phyloP scores from a whole-genome alignment of 1,284 basidiomycete genomes.

The Pseudozyma pruni region DNA sequence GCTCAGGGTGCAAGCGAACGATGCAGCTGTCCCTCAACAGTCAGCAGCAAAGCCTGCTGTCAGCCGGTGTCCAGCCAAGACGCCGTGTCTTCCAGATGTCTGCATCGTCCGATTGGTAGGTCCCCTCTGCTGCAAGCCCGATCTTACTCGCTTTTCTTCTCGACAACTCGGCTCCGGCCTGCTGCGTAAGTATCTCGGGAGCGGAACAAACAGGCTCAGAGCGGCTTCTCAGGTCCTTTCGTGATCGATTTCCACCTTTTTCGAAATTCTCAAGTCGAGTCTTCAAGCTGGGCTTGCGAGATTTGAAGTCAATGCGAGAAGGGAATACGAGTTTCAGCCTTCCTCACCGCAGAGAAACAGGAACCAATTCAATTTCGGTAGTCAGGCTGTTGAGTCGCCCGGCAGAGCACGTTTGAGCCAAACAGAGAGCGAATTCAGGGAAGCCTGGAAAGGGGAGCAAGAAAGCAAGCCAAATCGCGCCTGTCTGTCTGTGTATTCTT shows the following conservation, averaged over 20 bases:
- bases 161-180: constrained; percentile 27
- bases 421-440: background rate
- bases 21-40: background rate
- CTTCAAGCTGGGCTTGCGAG: no score
- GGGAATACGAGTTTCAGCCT: no score
- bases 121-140: background rate
- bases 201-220: constrained; percentile 40
- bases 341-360: no score
- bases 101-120: background rate
- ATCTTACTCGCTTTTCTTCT: constrained; percentile 6
- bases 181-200: background rate
- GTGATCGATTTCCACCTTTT: constrained; percentile 31
- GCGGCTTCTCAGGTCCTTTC: constrained; percentile 2
- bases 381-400: background rate
- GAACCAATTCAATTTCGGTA: background rate
- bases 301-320: no score
- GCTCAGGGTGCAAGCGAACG: constrained; percentile 13
- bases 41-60: constrained; percentile 6
- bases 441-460: background rate
- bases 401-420: constrained; percentile 3
- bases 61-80: constrained; percentile 8
- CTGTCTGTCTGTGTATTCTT: background rate
- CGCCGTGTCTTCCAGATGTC: background rate
- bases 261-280: no score
- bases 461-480: background rate